Evolutionary conservation across 2,329 filamentous ascomycete genomes (phyloP).

Genomic region (Hymenoscyphus infarciens): DNA sequence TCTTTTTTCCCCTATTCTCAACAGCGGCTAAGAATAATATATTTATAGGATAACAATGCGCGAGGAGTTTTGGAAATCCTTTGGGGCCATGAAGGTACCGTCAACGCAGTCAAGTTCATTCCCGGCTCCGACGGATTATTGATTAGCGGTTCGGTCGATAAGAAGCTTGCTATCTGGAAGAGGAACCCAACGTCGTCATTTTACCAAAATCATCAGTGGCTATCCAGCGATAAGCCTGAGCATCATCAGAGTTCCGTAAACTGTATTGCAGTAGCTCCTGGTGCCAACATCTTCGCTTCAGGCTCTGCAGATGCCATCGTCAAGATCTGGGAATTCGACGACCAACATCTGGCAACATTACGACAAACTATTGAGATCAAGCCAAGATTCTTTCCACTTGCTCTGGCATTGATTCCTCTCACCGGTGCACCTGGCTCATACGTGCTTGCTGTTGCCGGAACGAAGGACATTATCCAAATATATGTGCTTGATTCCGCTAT

Average conservation of each 20-base stretch:
- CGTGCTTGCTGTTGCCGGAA: conserved; percentile 81
- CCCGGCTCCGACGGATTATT: conserved; percentile 55
- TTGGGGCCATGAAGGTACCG: conserved; percentile 70
- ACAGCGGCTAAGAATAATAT: conserved; percentile 1
- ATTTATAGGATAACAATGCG: conserved; percentile 23
- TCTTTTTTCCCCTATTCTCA: not conserved
- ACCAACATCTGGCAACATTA: conserved; percentile 45
- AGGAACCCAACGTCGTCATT: conserved; percentile 35
- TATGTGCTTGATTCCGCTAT: conserved; percentile 54
- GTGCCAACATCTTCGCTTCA: conserved; percentile 58
- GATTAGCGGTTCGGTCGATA: conserved; percentile 79
- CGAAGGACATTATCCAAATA: conserved; percentile 76
- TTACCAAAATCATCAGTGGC: conserved; percentile 44
- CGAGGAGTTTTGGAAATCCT: conserved; percentile 65
- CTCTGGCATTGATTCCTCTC: conserved; percentile 65
- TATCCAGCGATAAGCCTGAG: conserved; percentile 35
- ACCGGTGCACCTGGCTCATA: conserved; percentile 48
- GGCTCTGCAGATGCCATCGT: conserved; percentile 77
- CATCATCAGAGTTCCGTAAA: conserved; percentile 73
- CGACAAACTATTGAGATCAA: conserved; percentile 68
- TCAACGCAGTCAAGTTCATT: conserved; percentile 82
- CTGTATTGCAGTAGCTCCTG: conserved; percentile 47
- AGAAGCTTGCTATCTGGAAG: conserved; percentile 71
- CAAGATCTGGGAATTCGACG: conserved; percentile 63
- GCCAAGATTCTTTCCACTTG: conserved; percentile 79